Conservation (phyloP, 2,329 filamentous ascomycete genomes). For the Xylaria sp. region DNA sequence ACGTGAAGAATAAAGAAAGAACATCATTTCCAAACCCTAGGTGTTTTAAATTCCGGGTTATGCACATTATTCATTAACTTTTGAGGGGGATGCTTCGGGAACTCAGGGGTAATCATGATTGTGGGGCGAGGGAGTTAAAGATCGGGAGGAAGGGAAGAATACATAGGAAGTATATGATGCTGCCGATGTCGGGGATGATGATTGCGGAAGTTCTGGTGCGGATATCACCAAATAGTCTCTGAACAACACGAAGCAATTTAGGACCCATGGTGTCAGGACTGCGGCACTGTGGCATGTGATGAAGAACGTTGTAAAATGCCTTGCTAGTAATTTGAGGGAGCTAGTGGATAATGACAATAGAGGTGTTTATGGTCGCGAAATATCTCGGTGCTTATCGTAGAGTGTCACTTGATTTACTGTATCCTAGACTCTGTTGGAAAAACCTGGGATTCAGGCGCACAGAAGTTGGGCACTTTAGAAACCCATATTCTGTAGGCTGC, state of each 20-base stretch:
- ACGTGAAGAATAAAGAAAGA: not conserved
- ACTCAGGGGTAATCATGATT: constrained; percentile 38
- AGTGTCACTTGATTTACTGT: too few species aligned
- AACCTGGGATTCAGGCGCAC: too few species aligned
- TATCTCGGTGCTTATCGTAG: too few species aligned
- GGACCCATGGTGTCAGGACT: constrained; percentile 40
- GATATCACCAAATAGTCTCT: constrained; percentile 42
- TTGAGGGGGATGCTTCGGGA: constrained; percentile 36
- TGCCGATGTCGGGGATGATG: constrained; percentile 10
- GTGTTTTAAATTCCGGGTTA: not conserved
- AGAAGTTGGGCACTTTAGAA: too few species aligned
- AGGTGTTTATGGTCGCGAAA: too few species aligned
- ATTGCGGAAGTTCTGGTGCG: too few species aligned
- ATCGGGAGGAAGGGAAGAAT: not conserved
- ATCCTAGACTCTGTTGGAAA: too few species aligned
- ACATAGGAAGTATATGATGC: too few species aligned
- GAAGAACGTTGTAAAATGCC: constrained; percentile 39
- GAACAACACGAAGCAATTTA: constrained; percentile 39
- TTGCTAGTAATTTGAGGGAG: constrained; percentile 39
- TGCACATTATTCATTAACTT: not conserved
- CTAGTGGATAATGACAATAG: constrained; percentile 38
- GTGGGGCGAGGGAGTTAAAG: constrained; percentile 34
- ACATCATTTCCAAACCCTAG: not conserved
- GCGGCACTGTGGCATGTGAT: constrained; percentile 39
- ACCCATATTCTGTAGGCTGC: too few species aligned